phyloP scores from a whole-genome alignment of 129 eudicot species.

The Glebionis coronaria region DNA sequence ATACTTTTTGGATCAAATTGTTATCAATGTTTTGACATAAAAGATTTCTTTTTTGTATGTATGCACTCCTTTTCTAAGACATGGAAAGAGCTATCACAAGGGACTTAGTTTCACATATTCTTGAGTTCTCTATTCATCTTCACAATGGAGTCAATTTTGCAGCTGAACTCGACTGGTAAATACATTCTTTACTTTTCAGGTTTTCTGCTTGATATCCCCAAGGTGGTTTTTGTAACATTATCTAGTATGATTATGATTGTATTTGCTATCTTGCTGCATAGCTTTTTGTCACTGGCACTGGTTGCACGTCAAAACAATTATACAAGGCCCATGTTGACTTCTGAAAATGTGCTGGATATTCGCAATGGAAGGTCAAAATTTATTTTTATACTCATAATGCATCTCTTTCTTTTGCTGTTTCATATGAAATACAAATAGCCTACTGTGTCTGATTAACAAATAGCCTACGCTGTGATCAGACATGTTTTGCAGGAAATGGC shows the following conservation, averaged over 20 bases:
- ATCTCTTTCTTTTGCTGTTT: background rate
- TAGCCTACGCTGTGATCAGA: constrained; percentile 38
- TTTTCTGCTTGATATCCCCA: constrained; percentile 14
- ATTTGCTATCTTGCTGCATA: constrained; percentile 25
- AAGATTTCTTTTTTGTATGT: background rate
- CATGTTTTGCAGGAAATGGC: constrained; percentile 99
- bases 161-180: constrained; percentile 95
- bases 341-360: constrained; percentile 70
- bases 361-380: constrained; percentile 77
- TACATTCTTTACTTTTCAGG: background rate
- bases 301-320: constrained; percentile 95
- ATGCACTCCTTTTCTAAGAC: constrained; percentile 35
- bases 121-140: constrained; percentile 57
- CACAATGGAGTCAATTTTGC: constrained; percentile 76
- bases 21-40: background rate
- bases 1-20: background rate
- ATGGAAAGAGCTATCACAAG: constrained; percentile 96
- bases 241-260: constrained; percentile 5
- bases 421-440: background rate
- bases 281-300: constrained; percentile 78
- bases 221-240: background rate
- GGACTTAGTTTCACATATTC: constrained; percentile 77
- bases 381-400: constrained; percentile 12
- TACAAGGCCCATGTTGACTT: constrained; percentile 70
- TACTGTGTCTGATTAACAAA: background rate